Evolutionary conservation across 2,329 filamentous ascomycete species (phyloP).

Genomic region (Dactylonectria macrodidyma): DNA sequence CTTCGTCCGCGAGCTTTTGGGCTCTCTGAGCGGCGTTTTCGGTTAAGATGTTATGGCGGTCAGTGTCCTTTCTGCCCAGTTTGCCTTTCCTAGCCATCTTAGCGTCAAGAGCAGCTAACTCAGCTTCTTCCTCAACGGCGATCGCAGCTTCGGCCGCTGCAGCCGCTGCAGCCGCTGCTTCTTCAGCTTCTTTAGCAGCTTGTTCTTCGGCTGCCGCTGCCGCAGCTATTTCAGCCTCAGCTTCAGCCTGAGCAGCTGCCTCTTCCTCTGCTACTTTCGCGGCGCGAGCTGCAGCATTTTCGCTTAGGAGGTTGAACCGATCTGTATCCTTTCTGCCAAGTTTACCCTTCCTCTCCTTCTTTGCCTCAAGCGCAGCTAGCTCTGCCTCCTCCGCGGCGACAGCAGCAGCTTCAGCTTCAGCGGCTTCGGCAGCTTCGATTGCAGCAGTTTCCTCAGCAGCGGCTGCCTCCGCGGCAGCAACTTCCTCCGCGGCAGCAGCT

Average conservation of each 20-base stretch:
- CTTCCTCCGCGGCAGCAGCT: slow-evolving; percentile 27
- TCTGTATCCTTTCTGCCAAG: slow-evolving; percentile 63
- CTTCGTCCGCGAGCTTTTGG: slow-evolving; percentile 38
- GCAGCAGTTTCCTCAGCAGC: slow-evolving; percentile 38
- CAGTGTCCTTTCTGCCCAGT: slow-evolving; percentile 42
- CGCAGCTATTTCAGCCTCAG: slow-evolving; percentile 35
- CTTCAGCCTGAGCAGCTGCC: slow-evolving; percentile 31
- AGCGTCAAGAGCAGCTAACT: slow-evolving; percentile 35
- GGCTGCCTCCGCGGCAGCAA: slow-evolving; percentile 16
- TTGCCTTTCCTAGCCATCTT: slow-evolving; percentile 43
- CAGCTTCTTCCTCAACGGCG: slow-evolving; percentile 42
- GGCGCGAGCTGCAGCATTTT: slow-evolving; percentile 53
- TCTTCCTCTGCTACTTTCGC: slow-evolving; percentile 55
- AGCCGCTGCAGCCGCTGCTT: slow-evolving; percentile 39
- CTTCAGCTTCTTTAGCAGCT: slow-evolving; percentile 54
- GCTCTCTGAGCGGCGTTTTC: slow-evolving; percentile 38
- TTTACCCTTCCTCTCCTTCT: slow-evolving; percentile 65
- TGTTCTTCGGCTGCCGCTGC: slow-evolving; percentile 52
- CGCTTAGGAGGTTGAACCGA: slow-evolving; percentile 57
- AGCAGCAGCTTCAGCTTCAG: slow-evolving; percentile 29
- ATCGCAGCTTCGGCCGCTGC: slow-evolving; percentile 34
- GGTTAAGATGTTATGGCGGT: slow-evolving; percentile 38
- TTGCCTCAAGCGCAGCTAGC: slow-evolving; percentile 45
- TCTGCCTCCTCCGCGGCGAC: slow-evolving; percentile 31
- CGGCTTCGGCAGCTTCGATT: slow-evolving; percentile 10